These are phyloP conservation scores for Pichia sp. DNA, from an alignment of 1,139 yeast genomes.

Conservation along the genomic window DNA sequence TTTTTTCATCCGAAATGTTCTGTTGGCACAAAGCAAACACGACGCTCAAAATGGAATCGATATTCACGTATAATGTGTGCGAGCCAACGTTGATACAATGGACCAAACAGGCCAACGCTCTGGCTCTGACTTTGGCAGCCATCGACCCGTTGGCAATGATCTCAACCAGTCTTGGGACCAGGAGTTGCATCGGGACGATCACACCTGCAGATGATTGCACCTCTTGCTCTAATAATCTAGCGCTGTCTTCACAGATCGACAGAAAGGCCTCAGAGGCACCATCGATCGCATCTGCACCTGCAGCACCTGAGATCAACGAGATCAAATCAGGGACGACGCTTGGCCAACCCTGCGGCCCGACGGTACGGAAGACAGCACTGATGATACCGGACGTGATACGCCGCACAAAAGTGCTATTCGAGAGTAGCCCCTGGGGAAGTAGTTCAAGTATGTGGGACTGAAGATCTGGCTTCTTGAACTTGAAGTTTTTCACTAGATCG, in stretches of 20 bases:
- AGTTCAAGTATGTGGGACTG: constrained; percentile 57
- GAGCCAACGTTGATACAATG: constrained; percentile 69
- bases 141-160: constrained; percentile 38
- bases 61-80: constrained; percentile 56
- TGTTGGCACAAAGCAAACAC: constrained; percentile 57
- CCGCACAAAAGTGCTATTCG: constrained; percentile 57
- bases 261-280: constrained; percentile 79
- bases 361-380: constrained; percentile 71
- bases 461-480: constrained; percentile 32
- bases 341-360: constrained; percentile 75
- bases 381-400: constrained; percentile 89
- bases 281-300: constrained; percentile 46
- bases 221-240: constrained; percentile 52
- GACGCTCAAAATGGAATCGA: constrained; percentile 62
- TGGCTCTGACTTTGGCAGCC: constrained; percentile 53
- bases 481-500: constrained; percentile 39
- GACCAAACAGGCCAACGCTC: constrained; percentile 68
- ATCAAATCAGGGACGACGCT: constrained; percentile 64
- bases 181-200: constrained; percentile 51
- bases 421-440: constrained; percentile 65
- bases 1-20: constrained; percentile 51
- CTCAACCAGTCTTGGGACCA: constrained; percentile 62
- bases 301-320: constrained; percentile 46
- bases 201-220: constrained; percentile 51
- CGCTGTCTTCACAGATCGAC: constrained; percentile 85